Evolutionary conservation across 805 yeast species (phyloP).

Genomic region (Saturnispora diversa): DNA sequence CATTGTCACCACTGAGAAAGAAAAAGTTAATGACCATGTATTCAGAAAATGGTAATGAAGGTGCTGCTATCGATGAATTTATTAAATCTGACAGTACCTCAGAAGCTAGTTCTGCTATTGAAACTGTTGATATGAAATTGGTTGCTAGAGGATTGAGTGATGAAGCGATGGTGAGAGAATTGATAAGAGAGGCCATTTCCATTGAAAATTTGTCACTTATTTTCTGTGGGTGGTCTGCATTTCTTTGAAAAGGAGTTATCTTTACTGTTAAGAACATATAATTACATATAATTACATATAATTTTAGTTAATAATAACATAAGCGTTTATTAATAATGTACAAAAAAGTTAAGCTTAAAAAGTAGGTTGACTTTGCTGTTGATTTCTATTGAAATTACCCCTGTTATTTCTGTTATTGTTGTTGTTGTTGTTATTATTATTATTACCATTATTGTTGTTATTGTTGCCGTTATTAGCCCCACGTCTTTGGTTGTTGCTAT

Average conservation of each 20-base stretch:
- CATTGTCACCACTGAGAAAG: slow-evolving; percentile 64
- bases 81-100: slow-evolving; percentile 33
- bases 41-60: slow-evolving; percentile 15
- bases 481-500: slow-evolving; percentile 19
- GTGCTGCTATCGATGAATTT: slow-evolving; percentile 17
- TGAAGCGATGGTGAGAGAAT: slow-evolving; percentile 77
- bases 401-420: slow-evolving; percentile 21
- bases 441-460: slow-evolving; percentile 9
- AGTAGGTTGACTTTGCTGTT: neutral
- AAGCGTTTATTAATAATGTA: neutral
- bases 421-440: slow-evolving; percentile 23
- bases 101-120: slow-evolving; percentile 76
- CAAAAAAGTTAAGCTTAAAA: neutral
- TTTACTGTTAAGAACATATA: no score
- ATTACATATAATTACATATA: no score
- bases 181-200: slow-evolving; percentile 70
- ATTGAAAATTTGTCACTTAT: slow-evolving; percentile 60
- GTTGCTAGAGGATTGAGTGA: slow-evolving; percentile 58
- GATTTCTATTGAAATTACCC: slow-evolving; percentile 21
- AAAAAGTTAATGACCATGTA: slow-evolving; percentile 42
- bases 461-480: slow-evolving; percentile 10
- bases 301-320: neutral
- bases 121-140: slow-evolving; percentile 63
- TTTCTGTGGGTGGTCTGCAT: slow-evolving; percentile 82
- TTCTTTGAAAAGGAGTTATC: slow-evolving; percentile 35